phyloP scores from a whole-genome alignment of 1,139 yeast species.

The Zygosaccharomyces pseudobailii region DNA sequence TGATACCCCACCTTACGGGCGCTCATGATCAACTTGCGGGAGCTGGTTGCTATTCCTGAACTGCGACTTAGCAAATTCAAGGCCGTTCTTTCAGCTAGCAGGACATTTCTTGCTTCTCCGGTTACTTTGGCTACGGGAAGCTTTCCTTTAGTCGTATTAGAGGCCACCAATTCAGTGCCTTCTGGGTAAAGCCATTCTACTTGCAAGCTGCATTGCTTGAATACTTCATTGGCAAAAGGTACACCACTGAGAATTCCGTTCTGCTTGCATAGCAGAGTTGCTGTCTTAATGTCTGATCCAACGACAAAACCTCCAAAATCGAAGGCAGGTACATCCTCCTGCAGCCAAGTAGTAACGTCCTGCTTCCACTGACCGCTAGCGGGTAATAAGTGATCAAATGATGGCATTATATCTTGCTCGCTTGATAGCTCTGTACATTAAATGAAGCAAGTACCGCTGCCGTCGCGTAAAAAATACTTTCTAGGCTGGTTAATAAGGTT shows the following conservation, averaged over 20 bases:
- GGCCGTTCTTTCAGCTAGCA: slow-evolving; percentile 83
- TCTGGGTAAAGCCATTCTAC: slow-evolving; percentile 73
- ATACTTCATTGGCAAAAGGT: slow-evolving; percentile 86
- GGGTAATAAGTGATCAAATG: slow-evolving; percentile 57
- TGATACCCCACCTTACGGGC: slow-evolving; percentile 71
- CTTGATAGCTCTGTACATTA: neutral
- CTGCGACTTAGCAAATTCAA: slow-evolving; percentile 76
- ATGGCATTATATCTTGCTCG: slow-evolving; percentile 12
- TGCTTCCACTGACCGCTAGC: slow-evolving; percentile 73
- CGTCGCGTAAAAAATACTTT: neutral
- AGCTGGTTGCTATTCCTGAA: slow-evolving; percentile 86
- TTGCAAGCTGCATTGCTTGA: slow-evolving; percentile 62
- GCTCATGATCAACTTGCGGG: slow-evolving; percentile 50
- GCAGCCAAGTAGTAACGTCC: slow-evolving; percentile 67
- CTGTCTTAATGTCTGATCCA: slow-evolving; percentile 68
- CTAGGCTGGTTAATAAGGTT: neutral
- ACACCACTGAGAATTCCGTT: slow-evolving; percentile 80
- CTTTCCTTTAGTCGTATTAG: slow-evolving; percentile 45
- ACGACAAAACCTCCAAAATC: slow-evolving; percentile 94
- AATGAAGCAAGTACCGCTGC: too few species aligned
- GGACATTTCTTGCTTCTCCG: slow-evolving; percentile 75
- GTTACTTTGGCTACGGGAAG: slow-evolving; percentile 69
- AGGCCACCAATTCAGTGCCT: slow-evolving; percentile 56
- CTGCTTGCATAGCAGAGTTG: slow-evolving; percentile 77
- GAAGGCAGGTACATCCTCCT: slow-evolving; percentile 89